Percentiles rank a stretch among this genome's conserved stretches.
phyloP scores from a whole-genome alignment of 192 early-diverging fungal genomes.

The Mycoemilia scoparia region DNA sequence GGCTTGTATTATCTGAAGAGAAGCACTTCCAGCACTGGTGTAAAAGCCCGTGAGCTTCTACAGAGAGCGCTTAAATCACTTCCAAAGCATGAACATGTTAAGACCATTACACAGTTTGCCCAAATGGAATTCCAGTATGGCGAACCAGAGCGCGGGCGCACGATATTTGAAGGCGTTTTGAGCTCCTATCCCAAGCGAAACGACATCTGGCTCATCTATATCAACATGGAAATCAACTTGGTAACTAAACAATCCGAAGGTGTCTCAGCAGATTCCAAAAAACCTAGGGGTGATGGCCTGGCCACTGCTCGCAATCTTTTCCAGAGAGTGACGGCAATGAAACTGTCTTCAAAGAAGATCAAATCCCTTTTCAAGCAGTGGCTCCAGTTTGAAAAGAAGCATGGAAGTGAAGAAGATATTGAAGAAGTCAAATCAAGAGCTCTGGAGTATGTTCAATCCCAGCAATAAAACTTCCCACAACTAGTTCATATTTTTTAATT shows the following conservation, averaged over 20 bases:
- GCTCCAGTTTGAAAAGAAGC: slow-evolving; percentile 82
- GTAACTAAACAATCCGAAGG: slow-evolving; percentile 6
- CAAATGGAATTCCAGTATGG: slow-evolving; percentile 96
- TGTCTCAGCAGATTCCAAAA: too few species aligned
- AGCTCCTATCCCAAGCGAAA: slow-evolving; percentile 79
- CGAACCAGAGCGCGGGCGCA: slow-evolving; percentile 90
- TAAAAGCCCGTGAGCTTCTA: slow-evolving; percentile 64
- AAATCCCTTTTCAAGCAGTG: slow-evolving; percentile 99
- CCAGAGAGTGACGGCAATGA: slow-evolving; percentile 73
- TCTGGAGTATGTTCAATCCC: slow-evolving; percentile 54
- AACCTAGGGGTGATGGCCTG: slow-evolving; percentile 17
- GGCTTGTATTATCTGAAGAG: slow-evolving; percentile 66
- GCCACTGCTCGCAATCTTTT: slow-evolving; percentile 48
- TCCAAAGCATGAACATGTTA: slow-evolving; percentile 88
- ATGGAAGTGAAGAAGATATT: slow-evolving; percentile 56
- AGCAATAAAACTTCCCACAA: slow-evolving; percentile 4
- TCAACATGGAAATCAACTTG: slow-evolving; percentile 86
- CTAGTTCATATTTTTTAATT: not conserved
- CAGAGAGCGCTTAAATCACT: slow-evolving; percentile 62
- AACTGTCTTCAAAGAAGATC: slow-evolving; percentile 93
- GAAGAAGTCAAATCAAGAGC: slow-evolving; percentile 81
- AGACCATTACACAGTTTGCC: slow-evolving; percentile 87
- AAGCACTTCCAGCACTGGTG: slow-evolving; percentile 30
- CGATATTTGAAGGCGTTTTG: slow-evolving; percentile 92
- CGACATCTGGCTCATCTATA: slow-evolving; percentile 92